Percentiles rank a stretch among this genome's conserved stretches.
Conservation (phyloP, 257 asterid species). For the Lantana camara region DNA sequence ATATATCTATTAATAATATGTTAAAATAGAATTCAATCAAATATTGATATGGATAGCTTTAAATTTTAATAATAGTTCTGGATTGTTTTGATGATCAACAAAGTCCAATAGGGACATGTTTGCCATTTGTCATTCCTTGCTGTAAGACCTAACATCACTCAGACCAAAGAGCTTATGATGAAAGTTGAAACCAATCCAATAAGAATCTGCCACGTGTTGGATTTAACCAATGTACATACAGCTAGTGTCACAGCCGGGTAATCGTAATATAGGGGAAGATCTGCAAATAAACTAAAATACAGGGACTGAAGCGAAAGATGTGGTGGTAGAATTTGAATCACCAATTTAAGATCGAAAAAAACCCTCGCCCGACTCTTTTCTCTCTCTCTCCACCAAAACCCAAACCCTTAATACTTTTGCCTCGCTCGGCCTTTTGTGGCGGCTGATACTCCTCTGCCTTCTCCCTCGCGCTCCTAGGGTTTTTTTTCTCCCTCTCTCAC, state of each 20-base stretch:
- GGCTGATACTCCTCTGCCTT: slow-evolving; percentile 33
- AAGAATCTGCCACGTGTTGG: slow-evolving; percentile 18
- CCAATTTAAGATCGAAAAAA: slow-evolving; percentile 16
- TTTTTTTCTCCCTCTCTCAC: slow-evolving; percentile 21
- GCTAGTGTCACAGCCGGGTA: slow-evolving; percentile 32
- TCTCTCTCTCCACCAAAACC: slow-evolving; percentile 41
- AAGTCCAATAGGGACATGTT: slow-evolving; percentile 23
- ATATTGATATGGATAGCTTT: too few species aligned
- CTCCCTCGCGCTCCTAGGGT: slow-evolving; percentile 22
- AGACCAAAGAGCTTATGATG: neutral
- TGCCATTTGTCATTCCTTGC: slow-evolving; percentile 25
- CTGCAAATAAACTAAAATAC: slow-evolving; percentile 25
- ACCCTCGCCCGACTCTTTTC: slow-evolving; percentile 34
- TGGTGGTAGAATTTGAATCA: slow-evolving; percentile 43
- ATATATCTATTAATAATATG: too few species aligned
- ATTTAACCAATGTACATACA: neutral
- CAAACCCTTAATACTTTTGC: slow-evolving; percentile 39
- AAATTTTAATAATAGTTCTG: too few species aligned
- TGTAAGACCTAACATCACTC: too few species aligned
- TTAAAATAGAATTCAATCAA: too few species aligned
- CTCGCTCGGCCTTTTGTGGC: slow-evolving; percentile 34
- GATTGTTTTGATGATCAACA: too few species aligned
- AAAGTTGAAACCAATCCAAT: slow-evolving; percentile 30
- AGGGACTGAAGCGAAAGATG: slow-evolving; percentile 34
- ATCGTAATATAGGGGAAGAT: slow-evolving; percentile 17